Evolutionary conservation across 2,329 filamentous ascomycete species (phyloP), one percentile per base, ranked within the genome.

Genomic region (Chaetomiaceae sp.): DNA sequence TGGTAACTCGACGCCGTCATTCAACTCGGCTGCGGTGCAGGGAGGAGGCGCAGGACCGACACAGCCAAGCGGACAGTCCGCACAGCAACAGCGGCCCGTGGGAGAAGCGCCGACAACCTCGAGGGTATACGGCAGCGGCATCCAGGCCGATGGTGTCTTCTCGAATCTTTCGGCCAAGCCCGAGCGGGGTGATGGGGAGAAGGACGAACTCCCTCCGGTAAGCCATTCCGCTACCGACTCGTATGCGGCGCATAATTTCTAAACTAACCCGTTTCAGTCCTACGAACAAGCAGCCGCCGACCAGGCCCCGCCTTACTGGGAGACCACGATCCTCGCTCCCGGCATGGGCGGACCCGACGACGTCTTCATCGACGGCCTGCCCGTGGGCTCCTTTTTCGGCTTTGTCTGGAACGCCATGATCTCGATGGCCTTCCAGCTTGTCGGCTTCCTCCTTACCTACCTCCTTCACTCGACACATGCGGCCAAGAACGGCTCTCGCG

Each of bases 221-320:
- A 59, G 89, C 82, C 13, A 21, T 46, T 38, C 60, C 60, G 60
- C 70, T 74, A 1, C 25, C 3, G 25, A 27, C 10, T 27, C 25
- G n/a, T n/a, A n/a, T n/a, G n/a, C n/a, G n/a, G n/a, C n/a, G n/a
- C n/a, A n/a, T n/a, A n/a, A n/a, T n/a, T n/a, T n/a, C n/a, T n/a
- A n/a, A n/a, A n/a, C n/a, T 27, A 10, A 64, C 76, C 66, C 41
- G 55, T 34, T 30, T 54, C 62, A 96, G 89, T 91, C 92, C 31
- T 99, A 99, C 68, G 93, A 99, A 77, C 92, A 97, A 81, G 93
- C 93, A 14, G 93, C 93, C 3, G 92, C 92, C 37, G 93, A 99
- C 68, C 87, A 90, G 20, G 93, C 93, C 42, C 93, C 93, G 1
- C 93, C 93, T 0, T 99, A 99, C 70, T 99, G 93, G 93, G 93